phyloP scores from a whole-genome alignment of 2,329 filamentous ascomycete genomes.

The Stachybotrys chlorohalonatus region DNA sequence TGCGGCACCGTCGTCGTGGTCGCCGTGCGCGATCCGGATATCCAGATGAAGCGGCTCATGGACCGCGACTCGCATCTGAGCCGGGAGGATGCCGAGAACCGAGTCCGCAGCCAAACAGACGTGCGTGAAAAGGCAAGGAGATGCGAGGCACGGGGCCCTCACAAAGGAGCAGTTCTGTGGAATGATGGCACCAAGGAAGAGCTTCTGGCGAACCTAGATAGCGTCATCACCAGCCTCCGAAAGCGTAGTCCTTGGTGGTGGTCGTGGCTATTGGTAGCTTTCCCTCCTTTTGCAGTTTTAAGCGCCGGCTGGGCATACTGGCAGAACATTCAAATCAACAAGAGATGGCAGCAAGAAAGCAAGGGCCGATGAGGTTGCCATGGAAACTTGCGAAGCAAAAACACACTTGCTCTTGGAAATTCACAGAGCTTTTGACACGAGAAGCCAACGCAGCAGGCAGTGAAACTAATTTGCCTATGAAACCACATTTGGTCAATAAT shows the following conservation, averaged over 20 bases:
- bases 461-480: not conserved
- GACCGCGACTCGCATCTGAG: constrained; percentile 69
- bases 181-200: constrained; percentile 73
- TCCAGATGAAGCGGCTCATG: constrained; percentile 74
- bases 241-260: constrained; percentile 69
- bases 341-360: constrained; percentile 57
- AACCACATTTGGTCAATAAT: too few relatives aligned
- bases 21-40: constrained; percentile 65
- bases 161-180: constrained; percentile 74
- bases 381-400: not conserved
- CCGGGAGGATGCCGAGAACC: constrained; percentile 77
- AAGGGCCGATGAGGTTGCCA: constrained; percentile 5
- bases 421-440: too few relatives aligned
- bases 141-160: constrained; percentile 54
- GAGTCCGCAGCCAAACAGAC: constrained; percentile 80
- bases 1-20: constrained; percentile 85
- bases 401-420: too few relatives aligned
- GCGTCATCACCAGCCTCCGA: constrained; percentile 55
- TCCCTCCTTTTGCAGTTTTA: constrained; percentile 64
- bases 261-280: constrained; percentile 61
- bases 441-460: not conserved
- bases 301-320: constrained; percentile 64
- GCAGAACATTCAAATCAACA: constrained; percentile 62
- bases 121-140: constrained; percentile 74
- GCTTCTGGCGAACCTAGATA: constrained; percentile 56